Base-by-base conservation (phyloP, 139 green algal species). In the Closterium sp. region DNA sequence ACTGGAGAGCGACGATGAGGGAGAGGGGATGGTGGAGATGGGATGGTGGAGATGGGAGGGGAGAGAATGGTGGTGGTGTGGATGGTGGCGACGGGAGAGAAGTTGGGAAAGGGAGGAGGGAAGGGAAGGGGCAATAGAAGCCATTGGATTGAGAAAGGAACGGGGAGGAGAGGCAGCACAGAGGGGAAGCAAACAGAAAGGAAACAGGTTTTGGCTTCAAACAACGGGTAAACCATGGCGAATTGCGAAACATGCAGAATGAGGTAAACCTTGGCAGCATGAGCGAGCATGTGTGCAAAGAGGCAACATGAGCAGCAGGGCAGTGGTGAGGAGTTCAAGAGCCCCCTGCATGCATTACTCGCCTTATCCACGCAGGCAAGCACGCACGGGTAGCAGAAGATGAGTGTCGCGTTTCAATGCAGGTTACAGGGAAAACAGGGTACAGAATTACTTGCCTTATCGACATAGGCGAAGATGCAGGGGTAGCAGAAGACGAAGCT, bases 401-500 rank as follows among this genome's bases (percentile, higher is more conserved):
- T 21, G 28, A 34, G 3, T 10, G 28, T 11, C 5, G 86, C 86
- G 42, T n/a, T 9, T 88, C 89, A 87, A 6, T 11, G 5, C 27
- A 91, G 29, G 21, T 50, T 29, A 87, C 10, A 87, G 11, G 19
- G n/a, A 31, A 85, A 27, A 3, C 21, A 28, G 34, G 5, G 9
- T 45, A 92, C 17, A 92, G 4, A 4, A n/a, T 10, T 9, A 4
- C 85, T 32, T 86, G 90, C 91, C 91, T 93, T 45, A n/a, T n/a
- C n/a, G n/a, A 99, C 95, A 84, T 96, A 94, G 7, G 50, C 91
- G 90, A 97, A 97, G 1, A 97, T 89, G 94, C 97, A 99, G 17
- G 97, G 95, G 94, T 99, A 99, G 96, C 97, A 99, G 93, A 97
- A 99, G 0, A 97, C 96, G 91, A 98, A 99, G 84, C 97, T 97